Percentiles rank a stretch among this genome's conserved stretches.
These are phyloP conservation scores for Hypericum perforatum DNA, from an alignment of 345 rosid genomes.

Conservation along the genomic window DNA sequence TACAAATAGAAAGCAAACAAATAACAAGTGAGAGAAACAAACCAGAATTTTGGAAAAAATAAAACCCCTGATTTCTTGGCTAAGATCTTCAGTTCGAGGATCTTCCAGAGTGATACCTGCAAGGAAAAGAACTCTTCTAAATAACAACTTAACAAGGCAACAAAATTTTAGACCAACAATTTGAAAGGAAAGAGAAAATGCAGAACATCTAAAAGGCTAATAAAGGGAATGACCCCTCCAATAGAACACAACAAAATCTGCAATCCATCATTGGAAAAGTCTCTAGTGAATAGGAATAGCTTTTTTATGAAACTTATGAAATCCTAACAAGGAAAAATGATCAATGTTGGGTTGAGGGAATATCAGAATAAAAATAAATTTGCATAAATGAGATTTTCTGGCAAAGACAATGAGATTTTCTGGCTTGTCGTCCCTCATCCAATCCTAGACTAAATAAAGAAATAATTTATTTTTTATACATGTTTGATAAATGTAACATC, in stretches of 20 bases:
- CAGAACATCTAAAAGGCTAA: no score
- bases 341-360: no score
- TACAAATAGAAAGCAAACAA: background rate
- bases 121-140: slow-evolving; percentile 12
- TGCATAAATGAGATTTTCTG: no score
- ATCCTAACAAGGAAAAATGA: background rate
- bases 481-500: no score
- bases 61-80: slow-evolving; percentile 99
- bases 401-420: no score
- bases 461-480: no score
- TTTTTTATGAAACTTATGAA: background rate
- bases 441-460: no score
- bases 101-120: slow-evolving; percentile 95
- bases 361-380: no score
- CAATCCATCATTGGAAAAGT: background rate
- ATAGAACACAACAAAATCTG: no score
- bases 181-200: no score
- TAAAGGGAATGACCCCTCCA: no score
- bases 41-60: slow-evolving; percentile 94
- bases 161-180: background rate
- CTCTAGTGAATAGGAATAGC: background rate
- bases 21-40: slow-evolving; percentile 15
- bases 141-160: background rate
- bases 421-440: no score
- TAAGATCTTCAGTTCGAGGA: slow-evolving; percentile 96